phyloP scores from a whole-genome alignment of 805 yeast genomes.

The Yarrowia sp. region DNA sequence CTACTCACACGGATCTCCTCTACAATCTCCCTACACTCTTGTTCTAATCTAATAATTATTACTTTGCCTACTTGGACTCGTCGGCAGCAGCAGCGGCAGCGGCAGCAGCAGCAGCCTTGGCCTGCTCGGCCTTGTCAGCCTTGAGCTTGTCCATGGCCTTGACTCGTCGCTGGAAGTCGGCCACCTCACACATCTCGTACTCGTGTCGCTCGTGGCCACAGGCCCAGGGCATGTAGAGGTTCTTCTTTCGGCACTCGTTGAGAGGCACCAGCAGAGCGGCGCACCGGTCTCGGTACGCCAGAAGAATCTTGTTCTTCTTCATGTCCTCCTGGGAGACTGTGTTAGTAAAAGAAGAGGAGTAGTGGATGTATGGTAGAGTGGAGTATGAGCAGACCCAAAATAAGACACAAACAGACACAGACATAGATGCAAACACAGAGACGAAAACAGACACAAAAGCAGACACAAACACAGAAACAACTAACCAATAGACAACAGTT shows the following conservation, averaged over 20 bases:
- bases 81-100: conserved; percentile 25
- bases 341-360: conserved; percentile 2
- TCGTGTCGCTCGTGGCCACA: conserved; percentile 79
- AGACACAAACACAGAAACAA: no score
- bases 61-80: conserved; percentile 22
- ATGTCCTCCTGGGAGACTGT: conserved; percentile 81
- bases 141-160: conserved; percentile 69
- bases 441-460: no score
- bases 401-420: neutral
- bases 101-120: conserved; percentile 18
- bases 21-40: neutral
- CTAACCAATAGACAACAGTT: no score
- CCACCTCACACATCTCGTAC: conserved; percentile 84
- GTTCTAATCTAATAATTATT: conserved; percentile 3
- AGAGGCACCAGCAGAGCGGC: conserved; percentile 68
- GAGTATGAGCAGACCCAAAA: no score
- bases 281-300: conserved; percentile 84
- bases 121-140: conserved; percentile 43
- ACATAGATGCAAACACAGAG: no score
- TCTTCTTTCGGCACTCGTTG: conserved; percentile 66
- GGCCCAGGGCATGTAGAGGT: conserved; percentile 68
- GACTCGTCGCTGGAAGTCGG: conserved; percentile 82
- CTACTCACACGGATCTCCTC: neutral
- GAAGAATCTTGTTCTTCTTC: conserved; percentile 78
- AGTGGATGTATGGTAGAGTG: no score